These are phyloP conservation scores for Penicillium nordicum DNA, from an alignment of 2,329 filamentous ascomycete genomes.

Conservation along the genomic window DNA sequence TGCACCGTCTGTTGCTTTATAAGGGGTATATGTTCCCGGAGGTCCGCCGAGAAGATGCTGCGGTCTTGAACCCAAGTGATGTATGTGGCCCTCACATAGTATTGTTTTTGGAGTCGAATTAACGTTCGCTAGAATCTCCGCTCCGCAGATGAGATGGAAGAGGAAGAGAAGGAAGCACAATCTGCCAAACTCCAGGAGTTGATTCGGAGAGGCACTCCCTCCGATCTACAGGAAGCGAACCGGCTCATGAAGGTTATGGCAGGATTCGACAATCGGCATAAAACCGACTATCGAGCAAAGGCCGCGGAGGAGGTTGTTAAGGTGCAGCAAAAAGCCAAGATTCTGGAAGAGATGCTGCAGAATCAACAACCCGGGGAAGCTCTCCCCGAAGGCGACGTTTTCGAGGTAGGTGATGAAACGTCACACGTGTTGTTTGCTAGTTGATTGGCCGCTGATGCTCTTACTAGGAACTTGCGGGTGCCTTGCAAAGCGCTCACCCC, in stretches of 20 bases:
- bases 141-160: constrained; percentile 97
- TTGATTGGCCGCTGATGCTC: background rate
- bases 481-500: constrained; percentile 88
- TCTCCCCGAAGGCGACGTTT: constrained; percentile 67
- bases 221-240: constrained; percentile 95
- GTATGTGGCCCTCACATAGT: constrained; percentile 55
- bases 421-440: background rate
- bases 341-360: constrained; percentile 90
- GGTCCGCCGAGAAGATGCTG: constrained; percentile 87
- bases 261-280: constrained; percentile 89
- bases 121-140: constrained; percentile 69
- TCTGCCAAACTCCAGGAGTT: constrained; percentile 98
- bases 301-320: constrained; percentile 91
- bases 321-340: constrained; percentile 89
- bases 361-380: constrained; percentile 77
- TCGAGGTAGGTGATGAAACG: constrained; percentile 50
- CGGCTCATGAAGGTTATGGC: constrained; percentile 99
- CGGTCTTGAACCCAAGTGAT: constrained; percentile 93
- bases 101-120: constrained; percentile 20
- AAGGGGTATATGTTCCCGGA: constrained; percentile 97
- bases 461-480: constrained; percentile 73
- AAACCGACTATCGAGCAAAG: constrained; percentile 97
- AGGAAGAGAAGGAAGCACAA: constrained; percentile 89
- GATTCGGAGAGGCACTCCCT: constrained; percentile 84
- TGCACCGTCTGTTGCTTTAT: constrained; percentile 92